Conservation (phyloP, 768 basidiomycete species). For the Tylopilus sp. region DNA sequence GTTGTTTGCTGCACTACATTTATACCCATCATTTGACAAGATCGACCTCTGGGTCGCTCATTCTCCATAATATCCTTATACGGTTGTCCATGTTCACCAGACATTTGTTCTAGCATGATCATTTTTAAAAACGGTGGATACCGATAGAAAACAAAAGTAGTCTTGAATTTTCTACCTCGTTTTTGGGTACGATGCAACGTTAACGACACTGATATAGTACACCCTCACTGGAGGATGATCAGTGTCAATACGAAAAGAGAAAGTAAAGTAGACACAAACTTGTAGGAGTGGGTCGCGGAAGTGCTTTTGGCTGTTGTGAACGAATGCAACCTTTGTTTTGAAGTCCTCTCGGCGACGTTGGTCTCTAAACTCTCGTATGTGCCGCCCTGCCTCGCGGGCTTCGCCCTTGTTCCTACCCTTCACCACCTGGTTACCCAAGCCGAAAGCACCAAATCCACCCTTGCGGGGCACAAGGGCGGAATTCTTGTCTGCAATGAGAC, state of each 20-base stretch:
- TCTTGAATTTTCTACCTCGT: constrained; percentile 3
- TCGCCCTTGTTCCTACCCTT: constrained; percentile 94
- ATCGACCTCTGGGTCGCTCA: constrained; percentile 37
- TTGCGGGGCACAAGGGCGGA: constrained; percentile 78
- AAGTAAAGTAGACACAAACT: constrained; percentile 27
- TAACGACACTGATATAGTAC: constrained; percentile 1
- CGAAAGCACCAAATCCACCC: constrained; percentile 87
- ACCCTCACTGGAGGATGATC: constrained; percentile 15
- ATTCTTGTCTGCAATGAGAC: constrained; percentile 77
- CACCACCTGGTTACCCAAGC: constrained; percentile 75
- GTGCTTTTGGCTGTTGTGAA: constrained; percentile 86
- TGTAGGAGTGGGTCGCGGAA: constrained; percentile 70
- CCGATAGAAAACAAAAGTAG: constrained; percentile 16
- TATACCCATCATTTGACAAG: constrained; percentile 37
- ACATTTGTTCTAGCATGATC: constrained; percentile 11
- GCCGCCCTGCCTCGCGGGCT: constrained; percentile 86
- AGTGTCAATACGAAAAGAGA: not conserved
- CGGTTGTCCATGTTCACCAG: constrained; percentile 16
- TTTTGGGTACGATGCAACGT: constrained; percentile 2
- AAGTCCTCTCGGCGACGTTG: constrained; percentile 75
- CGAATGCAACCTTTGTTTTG: constrained; percentile 78
- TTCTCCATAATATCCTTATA: constrained; percentile 27
- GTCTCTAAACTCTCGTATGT: constrained; percentile 81
- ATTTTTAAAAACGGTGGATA: constrained; percentile 1
- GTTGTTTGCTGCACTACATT: constrained; percentile 28